Conservation (phyloP, 2,329 filamentous ascomycete species). For the Botrytis squamosa region DNA sequence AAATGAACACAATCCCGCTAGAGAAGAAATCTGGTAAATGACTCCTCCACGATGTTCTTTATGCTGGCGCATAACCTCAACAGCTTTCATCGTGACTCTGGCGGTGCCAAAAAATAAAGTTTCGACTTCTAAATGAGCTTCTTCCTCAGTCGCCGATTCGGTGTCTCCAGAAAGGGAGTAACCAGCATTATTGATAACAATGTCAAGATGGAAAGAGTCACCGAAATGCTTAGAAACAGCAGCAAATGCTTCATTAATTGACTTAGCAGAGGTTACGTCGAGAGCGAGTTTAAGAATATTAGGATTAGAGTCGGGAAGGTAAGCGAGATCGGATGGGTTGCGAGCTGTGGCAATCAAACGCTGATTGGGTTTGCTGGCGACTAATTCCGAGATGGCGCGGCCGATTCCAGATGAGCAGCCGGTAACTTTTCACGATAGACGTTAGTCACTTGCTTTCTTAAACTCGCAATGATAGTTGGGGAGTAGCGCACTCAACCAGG, state of each 20-base stretch:
- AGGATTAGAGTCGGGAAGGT: constrained; percentile 40
- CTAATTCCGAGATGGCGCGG: constrained; percentile 41
- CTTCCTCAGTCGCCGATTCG: constrained; percentile 44
- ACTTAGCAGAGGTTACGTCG: constrained; percentile 47
- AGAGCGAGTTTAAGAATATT: constrained; percentile 48
- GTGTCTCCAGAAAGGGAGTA: constrained; percentile 54
- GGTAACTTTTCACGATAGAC: constrained; percentile 41
- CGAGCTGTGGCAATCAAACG: constrained; percentile 51
- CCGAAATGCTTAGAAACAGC: constrained; percentile 39
- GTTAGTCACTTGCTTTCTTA: not conserved
- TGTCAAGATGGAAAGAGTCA: constrained; percentile 55
- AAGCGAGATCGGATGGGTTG: constrained; percentile 43
- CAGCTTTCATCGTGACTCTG: constrained; percentile 41
- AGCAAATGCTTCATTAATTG: constrained; percentile 39
- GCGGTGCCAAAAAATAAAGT: constrained; percentile 47
- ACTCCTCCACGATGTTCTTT: constrained; percentile 40
- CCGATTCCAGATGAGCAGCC: constrained; percentile 52
- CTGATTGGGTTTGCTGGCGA: constrained; percentile 43
- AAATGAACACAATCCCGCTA: constrained; percentile 42
- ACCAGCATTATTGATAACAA: constrained; percentile 61
- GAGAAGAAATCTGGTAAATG: constrained; percentile 45
- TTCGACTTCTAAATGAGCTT: constrained; percentile 42
- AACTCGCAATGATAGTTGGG: not conserved
- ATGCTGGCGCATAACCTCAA: constrained; percentile 43
- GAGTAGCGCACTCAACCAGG: constrained; percentile 1